These are phyloP conservation scores for Dichomitus squalens DNA, from an alignment of 1,284 basidiomycete genomes.

Conservation along the genomic window DNA sequence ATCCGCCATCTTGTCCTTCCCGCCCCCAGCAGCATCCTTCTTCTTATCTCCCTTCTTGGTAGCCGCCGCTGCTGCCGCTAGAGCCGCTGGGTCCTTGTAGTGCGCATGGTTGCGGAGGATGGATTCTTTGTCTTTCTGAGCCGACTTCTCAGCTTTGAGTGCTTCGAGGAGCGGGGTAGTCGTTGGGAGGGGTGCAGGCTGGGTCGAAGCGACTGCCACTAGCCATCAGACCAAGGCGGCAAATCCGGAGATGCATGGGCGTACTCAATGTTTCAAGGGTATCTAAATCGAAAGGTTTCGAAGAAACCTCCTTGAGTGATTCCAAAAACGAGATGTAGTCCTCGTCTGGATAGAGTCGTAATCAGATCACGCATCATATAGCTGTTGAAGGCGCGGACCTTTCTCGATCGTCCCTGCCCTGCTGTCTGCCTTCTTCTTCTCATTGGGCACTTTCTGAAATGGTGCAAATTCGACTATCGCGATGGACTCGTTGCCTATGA, in stretches of 20 bases:
- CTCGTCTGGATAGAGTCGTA: slow-evolving; percentile 32
- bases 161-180: slow-evolving; percentile 90
- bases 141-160: slow-evolving; percentile 78
- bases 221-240: slow-evolving; percentile 37
- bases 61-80: slow-evolving; percentile 2
- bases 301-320: slow-evolving; percentile 50
- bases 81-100: slow-evolving; percentile 51
- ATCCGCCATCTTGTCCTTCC: slow-evolving; percentile 24
- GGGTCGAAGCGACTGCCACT: slow-evolving; percentile 57
- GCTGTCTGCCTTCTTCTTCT: slow-evolving; percentile 73
- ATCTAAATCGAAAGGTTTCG: slow-evolving; percentile 54
- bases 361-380: neutral
- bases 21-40: slow-evolving; percentile 42
- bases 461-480: slow-evolving; percentile 95
- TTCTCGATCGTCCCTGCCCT: slow-evolving; percentile 78
- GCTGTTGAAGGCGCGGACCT: slow-evolving; percentile 41
- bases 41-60: slow-evolving; percentile 55
- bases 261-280: slow-evolving; percentile 66
- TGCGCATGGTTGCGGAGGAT: slow-evolving; percentile 70
- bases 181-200: slow-evolving; percentile 62
- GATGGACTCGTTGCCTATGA: slow-evolving; percentile 79
- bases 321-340: slow-evolving; percentile 76
- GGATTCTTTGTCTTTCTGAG: slow-evolving; percentile 70
- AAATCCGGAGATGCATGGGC: slow-evolving; percentile 27
- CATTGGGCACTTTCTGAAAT: slow-evolving; percentile 81